A percentile compares a stretch with the other conserved stretches of the same genome.
These are phyloP conservation scores for Nicotiana obtusifolia DNA, from an alignment of 257 asterid species.

Conservation along the genomic window DNA sequence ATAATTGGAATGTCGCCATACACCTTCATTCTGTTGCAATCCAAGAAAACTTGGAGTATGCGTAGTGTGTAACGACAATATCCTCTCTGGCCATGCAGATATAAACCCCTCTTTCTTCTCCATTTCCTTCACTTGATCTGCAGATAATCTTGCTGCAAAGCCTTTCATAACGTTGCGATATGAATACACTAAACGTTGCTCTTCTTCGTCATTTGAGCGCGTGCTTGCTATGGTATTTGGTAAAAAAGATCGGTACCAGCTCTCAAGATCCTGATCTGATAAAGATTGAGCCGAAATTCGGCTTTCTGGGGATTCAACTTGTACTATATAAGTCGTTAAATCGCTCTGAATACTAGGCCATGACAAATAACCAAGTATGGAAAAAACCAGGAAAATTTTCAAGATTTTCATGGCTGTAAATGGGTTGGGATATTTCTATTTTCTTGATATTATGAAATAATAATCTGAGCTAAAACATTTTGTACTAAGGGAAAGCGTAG, in stretches of 20 bases:
- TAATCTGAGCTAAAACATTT: neutral
- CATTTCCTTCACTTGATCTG: slow-evolving; percentile 15
- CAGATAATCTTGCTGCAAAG: slow-evolving; percentile 24
- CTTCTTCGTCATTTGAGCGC: neutral
- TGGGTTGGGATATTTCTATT: neutral
- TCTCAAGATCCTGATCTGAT: slow-evolving; percentile 2
- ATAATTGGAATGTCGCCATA: slow-evolving; percentile 18
- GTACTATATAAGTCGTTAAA: slow-evolving; percentile 28
- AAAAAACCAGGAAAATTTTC: neutral
- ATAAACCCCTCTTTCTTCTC: slow-evolving; percentile 14
- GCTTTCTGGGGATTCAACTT: slow-evolving; percentile 14
- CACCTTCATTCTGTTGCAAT: neutral
- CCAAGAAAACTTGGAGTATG: slow-evolving; percentile 17
- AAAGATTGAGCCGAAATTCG: neutral
- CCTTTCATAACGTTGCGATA: slow-evolving; percentile 23
- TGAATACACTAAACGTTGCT: slow-evolving; percentile 14
- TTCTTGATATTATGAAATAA: neutral
- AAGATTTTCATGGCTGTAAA: neutral
- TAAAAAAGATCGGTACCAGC: slow-evolving; percentile 25
- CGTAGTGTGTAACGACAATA: slow-evolving; percentile 5
- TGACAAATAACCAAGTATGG: neutral
- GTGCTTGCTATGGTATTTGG: neutral
- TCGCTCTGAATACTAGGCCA: neutral
- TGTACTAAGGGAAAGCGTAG: neutral
- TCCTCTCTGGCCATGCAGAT: slow-evolving; percentile 10